Conservation (phyloP, 306 rosid genomes). For the Sicyos baderoa region DNA sequence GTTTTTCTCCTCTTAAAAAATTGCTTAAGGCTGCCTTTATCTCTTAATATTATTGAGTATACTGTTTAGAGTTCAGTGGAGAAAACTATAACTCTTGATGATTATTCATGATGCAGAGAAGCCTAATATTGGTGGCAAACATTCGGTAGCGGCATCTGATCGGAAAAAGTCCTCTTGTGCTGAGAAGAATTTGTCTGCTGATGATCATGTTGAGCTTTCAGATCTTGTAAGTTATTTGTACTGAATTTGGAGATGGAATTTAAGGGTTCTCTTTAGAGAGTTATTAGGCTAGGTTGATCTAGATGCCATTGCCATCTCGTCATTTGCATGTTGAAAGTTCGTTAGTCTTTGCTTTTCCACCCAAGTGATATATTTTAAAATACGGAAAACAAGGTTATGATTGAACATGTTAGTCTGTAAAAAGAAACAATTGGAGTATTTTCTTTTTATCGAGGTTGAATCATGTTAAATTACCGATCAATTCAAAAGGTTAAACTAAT, state of each 20-base stretch:
- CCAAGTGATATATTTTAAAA: not conserved
- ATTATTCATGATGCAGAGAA: constrained; percentile 14
- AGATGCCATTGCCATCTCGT: not conserved
- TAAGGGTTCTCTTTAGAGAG: not conserved
- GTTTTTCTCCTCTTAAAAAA: not conserved
- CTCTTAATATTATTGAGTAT: not conserved
- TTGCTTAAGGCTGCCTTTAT: not conserved
- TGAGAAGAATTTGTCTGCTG: constrained; percentile 5
- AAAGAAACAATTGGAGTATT: too few relatives aligned
- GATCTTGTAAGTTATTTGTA: constrained; percentile 1
- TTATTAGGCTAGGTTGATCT: constrained; percentile 2
- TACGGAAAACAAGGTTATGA: not conserved
- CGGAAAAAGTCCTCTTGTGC: not conserved
- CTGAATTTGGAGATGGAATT: not conserved
- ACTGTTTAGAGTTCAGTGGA: not conserved
- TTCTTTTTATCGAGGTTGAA: too few relatives aligned
- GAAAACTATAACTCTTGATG: not conserved
- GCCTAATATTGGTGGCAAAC: not conserved
- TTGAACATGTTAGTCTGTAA: not conserved
- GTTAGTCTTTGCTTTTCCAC: not conserved
- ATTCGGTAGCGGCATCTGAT: constrained; percentile 9
- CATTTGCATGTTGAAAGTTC: not conserved
- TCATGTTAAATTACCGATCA: too few relatives aligned
- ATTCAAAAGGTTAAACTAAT: too few relatives aligned
- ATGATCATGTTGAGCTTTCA: not conserved